Base-by-base conservation (phyloP, 306 rosid genomes). In the Calophaca sinica region DNA sequence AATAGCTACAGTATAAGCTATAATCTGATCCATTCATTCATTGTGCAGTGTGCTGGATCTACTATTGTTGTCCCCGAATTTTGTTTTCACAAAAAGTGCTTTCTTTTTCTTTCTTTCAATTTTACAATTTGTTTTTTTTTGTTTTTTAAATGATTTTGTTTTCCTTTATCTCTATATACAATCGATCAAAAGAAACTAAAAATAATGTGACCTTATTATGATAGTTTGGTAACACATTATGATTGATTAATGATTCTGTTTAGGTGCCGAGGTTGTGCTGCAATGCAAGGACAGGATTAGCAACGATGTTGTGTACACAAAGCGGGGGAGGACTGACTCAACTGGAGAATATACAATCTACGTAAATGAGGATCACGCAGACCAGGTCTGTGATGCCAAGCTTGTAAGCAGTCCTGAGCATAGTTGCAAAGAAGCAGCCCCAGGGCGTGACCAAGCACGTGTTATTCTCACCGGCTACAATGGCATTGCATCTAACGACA, bases 391-490 rank as follows among this genome's bases (percentile, higher is more conserved):
- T 55, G 88, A 88, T 84, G 87, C 91, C 26, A 62, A 81, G 75
- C 92, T 87, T 9, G 65, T 91, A 4, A 84, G 89, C 90, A 96
- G 98, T 80, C 84, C 89, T 13, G 78, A 82, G 62, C 1, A 6
- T 63, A 12, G n/a, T 3, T 96, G 99, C 26, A 59, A 73, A 0
- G 69, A 72, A 26, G 63, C 32, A 1, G 41, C 90, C 45, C 90
- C 89, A 1, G 98, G 93, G 1, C 96, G 97, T 7, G 98, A 96
- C 48, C 81, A 88, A 31, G 90, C 99, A 20, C 93, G 89, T 2
- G 96, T 96, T 45, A 80, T 86, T 72, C 99, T 96, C 65, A 92
- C 97, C 0, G 60, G 84, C 65, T 33, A 74, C 86, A 96, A 96
- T 2, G 99, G 99, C 70, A 89, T 96, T 13, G 84, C 88, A 45